Percentiles rank a stretch among this genome's conserved stretches.
Evolutionary conservation across 23 red algal species (phyloP).

Genomic region (Gracilaria caudata): DNA sequence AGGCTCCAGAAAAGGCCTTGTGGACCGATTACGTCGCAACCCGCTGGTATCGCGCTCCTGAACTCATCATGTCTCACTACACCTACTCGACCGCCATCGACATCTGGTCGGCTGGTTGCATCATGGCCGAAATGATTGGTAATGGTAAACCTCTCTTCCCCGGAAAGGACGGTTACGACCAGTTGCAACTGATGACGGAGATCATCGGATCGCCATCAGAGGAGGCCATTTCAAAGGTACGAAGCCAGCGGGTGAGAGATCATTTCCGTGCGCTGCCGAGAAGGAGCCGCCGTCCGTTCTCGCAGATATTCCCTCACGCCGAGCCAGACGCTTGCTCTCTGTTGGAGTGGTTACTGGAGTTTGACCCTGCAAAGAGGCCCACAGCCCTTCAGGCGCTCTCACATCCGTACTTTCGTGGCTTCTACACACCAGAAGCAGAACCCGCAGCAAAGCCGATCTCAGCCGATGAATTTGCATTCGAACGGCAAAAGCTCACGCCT

Average conservation of each 20-base stretch:
- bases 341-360: slow-evolving; percentile 84
- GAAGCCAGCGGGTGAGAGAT: slow-evolving; percentile 42
- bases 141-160: slow-evolving; percentile 93
- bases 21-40: slow-evolving; percentile 99
- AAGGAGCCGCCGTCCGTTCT: slow-evolving; percentile 64
- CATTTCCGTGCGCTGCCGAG: slow-evolving; percentile 72
- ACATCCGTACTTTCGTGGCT: slow-evolving; percentile 90
- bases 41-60: slow-evolving; percentile 99
- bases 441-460: slow-evolving; percentile 67
- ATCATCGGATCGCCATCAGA: slow-evolving; percentile 79
- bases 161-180: slow-evolving; percentile 82
- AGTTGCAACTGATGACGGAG: slow-evolving; percentile 84
- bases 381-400: slow-evolving; percentile 86
- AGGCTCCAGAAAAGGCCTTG: slow-evolving; percentile 78
- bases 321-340: slow-evolving; percentile 71
- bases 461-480: slow-evolving; percentile 86
- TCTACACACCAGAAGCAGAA: slow-evolving; percentile 53
- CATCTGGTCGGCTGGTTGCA: slow-evolving; percentile 97
- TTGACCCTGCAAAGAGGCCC: slow-evolving; percentile 85
- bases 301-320: slow-evolving; percentile 80
- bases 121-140: slow-evolving; percentile 95
- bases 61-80: slow-evolving; percentile 93
- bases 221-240: slow-evolving; percentile 85
- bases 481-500: slow-evolving; percentile 65
- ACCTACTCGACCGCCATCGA: slow-evolving; percentile 98